phyloP scores from a whole-genome alignment of 306 rosid genomes.

The Potentilla sterilis region DNA sequence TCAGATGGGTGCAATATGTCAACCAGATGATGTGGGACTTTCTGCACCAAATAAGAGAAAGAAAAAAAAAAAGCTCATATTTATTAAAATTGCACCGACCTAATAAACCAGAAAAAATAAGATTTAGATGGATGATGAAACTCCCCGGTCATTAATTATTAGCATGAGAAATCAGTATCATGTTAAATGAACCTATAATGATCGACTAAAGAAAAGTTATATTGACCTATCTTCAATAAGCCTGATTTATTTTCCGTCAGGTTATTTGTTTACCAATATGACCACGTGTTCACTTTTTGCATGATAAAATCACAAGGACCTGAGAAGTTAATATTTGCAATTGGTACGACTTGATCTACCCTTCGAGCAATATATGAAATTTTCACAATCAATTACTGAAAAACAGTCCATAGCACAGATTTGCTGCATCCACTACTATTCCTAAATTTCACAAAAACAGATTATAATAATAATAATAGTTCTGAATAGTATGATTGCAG shows the following conservation, averaged over 20 bases:
- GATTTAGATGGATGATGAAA: background rate
- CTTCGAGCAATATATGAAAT: background rate
- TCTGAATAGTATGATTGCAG: background rate
- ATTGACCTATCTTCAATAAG: no score
- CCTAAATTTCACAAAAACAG: background rate
- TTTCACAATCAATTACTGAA: background rate
- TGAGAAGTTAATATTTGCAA: background rate
- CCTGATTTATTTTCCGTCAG: no score
- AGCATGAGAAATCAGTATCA: background rate
- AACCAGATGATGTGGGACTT: slow-evolving; percentile 81
- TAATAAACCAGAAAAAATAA: background rate
- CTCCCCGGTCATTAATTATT: background rate
- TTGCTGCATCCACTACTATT: background rate
- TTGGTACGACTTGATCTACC: background rate
- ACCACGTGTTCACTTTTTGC: background rate
- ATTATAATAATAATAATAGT: background rate
- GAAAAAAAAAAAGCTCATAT: background rate
- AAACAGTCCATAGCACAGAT: background rate
- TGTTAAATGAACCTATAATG: background rate
- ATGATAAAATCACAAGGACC: background rate
- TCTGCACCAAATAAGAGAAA: slow-evolving; percentile 51
- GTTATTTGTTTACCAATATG: no score
- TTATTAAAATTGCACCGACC: background rate
- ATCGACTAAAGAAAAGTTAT: background rate
- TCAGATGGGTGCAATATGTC: slow-evolving; percentile 74